phyloP scores from a whole-genome alignment of 768 basidiomycete species.

The Collybiopsis confluens region DNA sequence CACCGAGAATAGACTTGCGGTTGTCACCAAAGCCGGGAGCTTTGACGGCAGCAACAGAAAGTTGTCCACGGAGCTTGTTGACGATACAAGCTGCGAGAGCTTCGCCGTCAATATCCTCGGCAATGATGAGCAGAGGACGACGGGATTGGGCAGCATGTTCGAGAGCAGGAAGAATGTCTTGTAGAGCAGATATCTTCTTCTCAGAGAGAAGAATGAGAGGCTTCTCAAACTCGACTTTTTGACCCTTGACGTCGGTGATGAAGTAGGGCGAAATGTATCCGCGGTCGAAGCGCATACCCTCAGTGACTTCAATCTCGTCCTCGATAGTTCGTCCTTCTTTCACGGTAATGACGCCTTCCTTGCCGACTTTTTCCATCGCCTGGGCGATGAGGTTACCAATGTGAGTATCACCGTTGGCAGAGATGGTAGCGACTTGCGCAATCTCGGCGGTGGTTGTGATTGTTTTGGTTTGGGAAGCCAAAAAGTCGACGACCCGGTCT shows the following conservation, averaged over 20 bases:
- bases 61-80: slow-evolving; percentile 98
- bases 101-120: slow-evolving; percentile 97
- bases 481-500: slow-evolving; percentile 88
- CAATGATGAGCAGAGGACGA: slow-evolving; percentile 93
- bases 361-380: slow-evolving; percentile 99
- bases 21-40: slow-evolving; percentile 99
- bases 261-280: slow-evolving; percentile 98
- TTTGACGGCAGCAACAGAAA: slow-evolving; percentile 92
- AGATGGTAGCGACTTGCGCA: slow-evolving; percentile 98
- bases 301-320: slow-evolving; percentile 98
- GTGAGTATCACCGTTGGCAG: slow-evolving; percentile 76
- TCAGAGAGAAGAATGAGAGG: slow-evolving; percentile 90
- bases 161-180: slow-evolving; percentile 92
- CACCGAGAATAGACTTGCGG: slow-evolving; percentile 96
- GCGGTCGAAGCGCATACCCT: slow-evolving; percentile 99
- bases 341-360: slow-evolving; percentile 99
- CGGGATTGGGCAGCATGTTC: slow-evolving; percentile 75
- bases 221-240: slow-evolving; percentile 97
- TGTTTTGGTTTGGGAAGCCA: slow-evolving; percentile 82
- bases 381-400: slow-evolving; percentile 94
- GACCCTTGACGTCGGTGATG: slow-evolving; percentile 95
- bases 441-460: slow-evolving; percentile 98
- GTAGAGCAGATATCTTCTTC: slow-evolving; percentile 95
- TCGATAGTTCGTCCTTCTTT: slow-evolving; percentile 98
- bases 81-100: slow-evolving; percentile 96